These are phyloP conservation scores for Tillandsia fasciculata DNA, from an alignment of 176 grass and related monocot species.

Conservation along the genomic window DNA sequence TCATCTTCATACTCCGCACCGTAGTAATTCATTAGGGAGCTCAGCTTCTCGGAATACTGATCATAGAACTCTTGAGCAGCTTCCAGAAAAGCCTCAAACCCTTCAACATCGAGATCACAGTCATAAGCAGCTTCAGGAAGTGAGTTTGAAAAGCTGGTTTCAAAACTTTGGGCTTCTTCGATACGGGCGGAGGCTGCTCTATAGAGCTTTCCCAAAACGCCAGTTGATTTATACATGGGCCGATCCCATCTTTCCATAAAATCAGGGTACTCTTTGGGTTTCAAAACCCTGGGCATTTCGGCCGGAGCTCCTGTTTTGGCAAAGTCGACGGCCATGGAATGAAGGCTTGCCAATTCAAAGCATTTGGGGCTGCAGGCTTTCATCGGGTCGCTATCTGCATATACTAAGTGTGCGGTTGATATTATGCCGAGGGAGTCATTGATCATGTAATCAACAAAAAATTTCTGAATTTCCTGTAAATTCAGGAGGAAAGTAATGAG, in stretches of 20 bases:
- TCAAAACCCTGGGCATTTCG: constrained; percentile 53
- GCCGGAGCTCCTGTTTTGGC: constrained; percentile 81
- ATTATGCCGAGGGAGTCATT: constrained; percentile 64
- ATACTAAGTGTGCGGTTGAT: constrained; percentile 71
- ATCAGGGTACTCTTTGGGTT: constrained; percentile 66
- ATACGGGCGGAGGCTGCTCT: constrained; percentile 22
- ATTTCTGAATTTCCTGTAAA: constrained; percentile 88
- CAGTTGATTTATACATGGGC: constrained; percentile 45
- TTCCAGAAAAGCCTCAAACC: constrained; percentile 47
- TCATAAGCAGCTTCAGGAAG: constrained; percentile 26
- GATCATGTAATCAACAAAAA: constrained; percentile 88
- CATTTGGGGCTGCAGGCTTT: constrained; percentile 72
- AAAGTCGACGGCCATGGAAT: constrained; percentile 91
- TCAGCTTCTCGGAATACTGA: constrained; percentile 58
- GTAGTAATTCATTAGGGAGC: constrained; percentile 64
- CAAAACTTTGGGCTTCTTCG: constrained; percentile 11
- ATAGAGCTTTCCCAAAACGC: constrained; percentile 67
- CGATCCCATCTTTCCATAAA: constrained; percentile 84
- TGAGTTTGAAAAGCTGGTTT: not conserved
- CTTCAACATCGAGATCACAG: constrained; percentile 46
- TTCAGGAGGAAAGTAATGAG: not conserved
- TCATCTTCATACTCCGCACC: constrained; percentile 63
- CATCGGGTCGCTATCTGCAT: constrained; percentile 49
- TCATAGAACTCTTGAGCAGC: constrained; percentile 43
- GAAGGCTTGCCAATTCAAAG: constrained; percentile 64